A percentile compares a stretch with the other conserved stretches of the same genome.
Evolutionary conservation across 257 asterid genomes (phyloP).

Genomic region (Nemophila menziesii): DNA sequence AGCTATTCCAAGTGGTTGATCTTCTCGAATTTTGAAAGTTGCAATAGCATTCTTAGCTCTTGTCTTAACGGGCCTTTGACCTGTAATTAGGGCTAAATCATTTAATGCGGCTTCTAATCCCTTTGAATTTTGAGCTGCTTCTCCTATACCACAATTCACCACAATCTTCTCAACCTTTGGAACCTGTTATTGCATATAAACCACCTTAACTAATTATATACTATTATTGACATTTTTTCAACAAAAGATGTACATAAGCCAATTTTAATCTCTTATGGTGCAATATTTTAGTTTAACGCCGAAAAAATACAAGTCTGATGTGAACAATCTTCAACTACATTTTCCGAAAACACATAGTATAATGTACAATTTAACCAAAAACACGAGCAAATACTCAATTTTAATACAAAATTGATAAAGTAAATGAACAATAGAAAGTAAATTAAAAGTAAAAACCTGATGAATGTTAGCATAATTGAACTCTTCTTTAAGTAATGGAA

Average conservation of each 20-base stretch:
- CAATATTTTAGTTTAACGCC: no score
- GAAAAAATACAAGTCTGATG: no score
- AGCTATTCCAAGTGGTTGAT: slow-evolving; percentile 83
- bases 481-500: slow-evolving; percentile 77
- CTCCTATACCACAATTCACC: slow-evolving; percentile 98
- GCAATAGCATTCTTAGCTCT: slow-evolving; percentile 96
- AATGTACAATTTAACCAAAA: no score
- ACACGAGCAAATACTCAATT: not conserved
- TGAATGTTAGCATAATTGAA: slow-evolving; percentile 69
- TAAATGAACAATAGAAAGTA: not conserved
- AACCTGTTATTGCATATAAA: slow-evolving; percentile 32
- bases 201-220: not conserved
- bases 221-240: not conserved
- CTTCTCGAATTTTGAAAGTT: slow-evolving; percentile 79
- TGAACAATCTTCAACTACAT: no score
- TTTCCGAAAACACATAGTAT: no score
- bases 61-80: slow-evolving; percentile 88
- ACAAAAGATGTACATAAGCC: not conserved
- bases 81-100: slow-evolving; percentile 82
- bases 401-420: not conserved
- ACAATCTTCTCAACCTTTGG: slow-evolving; percentile 83
- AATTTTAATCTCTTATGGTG: no score
- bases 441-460: slow-evolving; percentile 30
- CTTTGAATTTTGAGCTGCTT: slow-evolving; percentile 98
- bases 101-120: slow-evolving; percentile 93